Evolutionary conservation across 2,329 filamentous ascomycete genomes (phyloP), one percentile per base, ranked within the genome.

Genomic region (Biscogniauxia sp.): DNA sequence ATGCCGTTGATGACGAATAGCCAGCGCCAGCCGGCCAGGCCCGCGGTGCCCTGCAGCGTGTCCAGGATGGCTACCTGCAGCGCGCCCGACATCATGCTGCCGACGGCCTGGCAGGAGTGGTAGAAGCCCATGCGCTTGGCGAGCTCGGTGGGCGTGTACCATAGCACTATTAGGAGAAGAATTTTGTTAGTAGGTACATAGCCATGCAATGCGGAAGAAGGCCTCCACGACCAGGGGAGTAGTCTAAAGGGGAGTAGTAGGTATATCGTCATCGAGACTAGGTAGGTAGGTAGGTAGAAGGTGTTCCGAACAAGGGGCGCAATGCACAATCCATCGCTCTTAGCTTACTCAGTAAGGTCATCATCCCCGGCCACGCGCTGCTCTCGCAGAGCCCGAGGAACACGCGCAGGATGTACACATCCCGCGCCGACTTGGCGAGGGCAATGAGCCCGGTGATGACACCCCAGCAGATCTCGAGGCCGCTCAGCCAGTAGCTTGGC

Each of bases 1-100:
- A 84, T 74, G 1, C 80, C 82, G 61, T 85, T 84, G 51, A 86
- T 83, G 23, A 86, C 78, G 56, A 85, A 87, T 0, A 85, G 71
- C 82, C 79, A 81, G 25, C 77, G 70, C 81, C 82, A 84, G 0
- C 82, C 82, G 0, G 80, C 72, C 65, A 83, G 74, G 0, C 81
- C 82, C 3, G 67, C 70, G 1, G 77, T 73, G 0, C 81, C 80
- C 19, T 82, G 80, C 0, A 85, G 73, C 19, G 82, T 82, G 20
- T 78, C 79, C 60, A 83, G 81, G 2, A 82, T 79, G 2, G 81
- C 82, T 5, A 81, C 79, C 66, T 84, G 81, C 0, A 85, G 70
- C 45, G 82, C 84, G 0, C 82, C 82, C 37, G 80, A 80, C 61
- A 84, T 78, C 79, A 84, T 82, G 1, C 76, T 75, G 0, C 81